Evolutionary conservation across 345 rosid species (phyloP).

Genomic region (Aquilaria yunnanensis): DNA sequence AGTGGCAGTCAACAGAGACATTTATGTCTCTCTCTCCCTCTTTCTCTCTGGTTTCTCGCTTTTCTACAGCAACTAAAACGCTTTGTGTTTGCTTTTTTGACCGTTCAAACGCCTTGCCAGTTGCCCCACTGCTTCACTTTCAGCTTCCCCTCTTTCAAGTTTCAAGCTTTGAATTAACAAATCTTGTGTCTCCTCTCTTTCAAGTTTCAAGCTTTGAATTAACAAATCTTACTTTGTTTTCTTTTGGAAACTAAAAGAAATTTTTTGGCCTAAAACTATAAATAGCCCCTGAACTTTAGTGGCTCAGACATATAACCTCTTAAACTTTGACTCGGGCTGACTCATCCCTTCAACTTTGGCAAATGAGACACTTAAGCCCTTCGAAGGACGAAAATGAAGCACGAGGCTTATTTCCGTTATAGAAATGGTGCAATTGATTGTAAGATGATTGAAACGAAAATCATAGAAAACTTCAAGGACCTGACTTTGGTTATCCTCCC

Average conservation of each 20-base stretch:
- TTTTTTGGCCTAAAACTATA: too few species aligned
- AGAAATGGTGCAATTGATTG: too few species aligned
- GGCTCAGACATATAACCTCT: too few species aligned
- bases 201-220: conserved; percentile 9
- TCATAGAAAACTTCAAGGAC: too few species aligned
- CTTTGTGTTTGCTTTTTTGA: conserved; percentile 37
- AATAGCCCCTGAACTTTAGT: too few species aligned
- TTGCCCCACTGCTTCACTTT: conserved; percentile 16
- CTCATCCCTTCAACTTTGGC: too few species aligned
- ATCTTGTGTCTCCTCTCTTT: neutral
- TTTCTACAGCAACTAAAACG: conserved; percentile 3
- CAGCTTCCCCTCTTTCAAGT: conserved; percentile 13
- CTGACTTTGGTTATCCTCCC: too few species aligned
- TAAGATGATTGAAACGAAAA: too few species aligned
- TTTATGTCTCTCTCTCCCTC: conserved; percentile 13
- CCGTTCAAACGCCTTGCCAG: conserved; percentile 41
- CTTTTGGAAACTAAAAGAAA: neutral
- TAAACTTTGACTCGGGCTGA: too few species aligned
- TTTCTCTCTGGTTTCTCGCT: conserved; percentile 1
- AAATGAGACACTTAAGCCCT: too few species aligned
- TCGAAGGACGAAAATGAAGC: too few species aligned
- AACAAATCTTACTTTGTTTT: neutral
- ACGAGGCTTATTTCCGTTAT: too few species aligned
- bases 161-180: conserved; percentile 10
- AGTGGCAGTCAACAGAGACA: conserved; percentile 20